phyloP scores from a whole-genome alignment of 352 stramenopile species.

The Globisporangium yorkense region DNA sequence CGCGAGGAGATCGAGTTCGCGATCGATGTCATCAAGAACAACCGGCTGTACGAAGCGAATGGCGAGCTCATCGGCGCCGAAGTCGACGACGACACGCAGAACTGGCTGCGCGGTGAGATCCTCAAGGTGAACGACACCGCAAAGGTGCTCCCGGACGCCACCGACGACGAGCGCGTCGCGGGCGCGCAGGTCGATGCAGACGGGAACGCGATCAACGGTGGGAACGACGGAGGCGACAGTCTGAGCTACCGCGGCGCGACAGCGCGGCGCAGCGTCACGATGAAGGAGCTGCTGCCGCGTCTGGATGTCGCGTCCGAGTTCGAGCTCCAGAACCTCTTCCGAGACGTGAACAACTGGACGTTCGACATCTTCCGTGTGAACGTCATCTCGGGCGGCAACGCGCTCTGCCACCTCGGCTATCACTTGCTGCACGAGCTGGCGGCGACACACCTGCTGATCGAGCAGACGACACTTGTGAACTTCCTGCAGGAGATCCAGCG shows the following conservation, averaged over 20 bases:
- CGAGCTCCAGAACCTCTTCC: constrained; percentile 65
- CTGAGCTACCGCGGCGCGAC: constrained; percentile 1
- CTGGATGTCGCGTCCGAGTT: constrained; percentile 58
- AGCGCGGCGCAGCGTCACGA: constrained; percentile 29
- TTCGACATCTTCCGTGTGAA: constrained; percentile 82
- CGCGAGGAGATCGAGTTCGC: constrained; percentile 70
- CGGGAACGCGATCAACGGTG: constrained; percentile 8
- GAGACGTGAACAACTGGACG: constrained; percentile 43
- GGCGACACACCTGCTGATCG: constrained; percentile 55
- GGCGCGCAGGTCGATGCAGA: background rate
- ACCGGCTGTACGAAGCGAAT: constrained; percentile 76
- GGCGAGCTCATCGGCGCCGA: constrained; percentile 61
- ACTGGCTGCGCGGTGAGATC: constrained; percentile 79
- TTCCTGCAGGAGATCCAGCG: constrained; percentile 83
- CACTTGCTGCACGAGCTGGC: constrained; percentile 63
- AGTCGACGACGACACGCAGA: constrained; percentile 79
- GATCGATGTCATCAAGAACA: constrained; percentile 85
- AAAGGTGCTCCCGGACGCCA: constrained; percentile 48
- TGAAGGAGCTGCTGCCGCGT: constrained; percentile 56
- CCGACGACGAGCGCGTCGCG: constrained; percentile 20
- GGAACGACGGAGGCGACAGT: constrained; percentile 4
- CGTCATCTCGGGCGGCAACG: constrained; percentile 59
- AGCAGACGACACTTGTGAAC: constrained; percentile 50
- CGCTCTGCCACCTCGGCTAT: constrained; percentile 71
- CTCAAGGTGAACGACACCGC: constrained; percentile 58